A percentile compares a stretch with the other conserved stretches of the same genome.
Conservation (phyloP, 331 rosid genomes). For the Erythrophleum ivorense region DNA sequence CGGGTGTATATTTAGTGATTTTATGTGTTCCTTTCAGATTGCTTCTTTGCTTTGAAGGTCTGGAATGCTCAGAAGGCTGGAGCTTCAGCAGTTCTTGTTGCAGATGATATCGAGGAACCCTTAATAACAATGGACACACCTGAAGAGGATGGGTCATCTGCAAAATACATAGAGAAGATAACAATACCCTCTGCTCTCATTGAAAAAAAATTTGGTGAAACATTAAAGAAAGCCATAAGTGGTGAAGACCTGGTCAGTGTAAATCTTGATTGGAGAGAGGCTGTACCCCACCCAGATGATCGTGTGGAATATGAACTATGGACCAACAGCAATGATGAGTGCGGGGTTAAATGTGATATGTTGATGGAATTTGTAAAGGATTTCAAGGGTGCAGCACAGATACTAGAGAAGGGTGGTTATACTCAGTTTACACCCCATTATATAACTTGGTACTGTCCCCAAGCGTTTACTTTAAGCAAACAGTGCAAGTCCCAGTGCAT, state of each 20-base stretch:
- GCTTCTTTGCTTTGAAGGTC: slow-evolving; percentile 96
- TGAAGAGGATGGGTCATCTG: slow-evolving; percentile 78
- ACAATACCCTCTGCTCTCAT: slow-evolving; percentile 98
- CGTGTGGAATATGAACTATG: slow-evolving; percentile 98
- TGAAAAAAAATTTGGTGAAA: slow-evolving; percentile 79
- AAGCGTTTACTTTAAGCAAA: slow-evolving; percentile 91
- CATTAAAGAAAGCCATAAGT: slow-evolving; percentile 68
- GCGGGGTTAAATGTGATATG: slow-evolving; percentile 98
- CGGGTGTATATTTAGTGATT: slow-evolving; percentile 15
- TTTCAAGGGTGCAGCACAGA: slow-evolving; percentile 98
- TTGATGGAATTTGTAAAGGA: slow-evolving; percentile 94
- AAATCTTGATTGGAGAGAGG: slow-evolving; percentile 99
- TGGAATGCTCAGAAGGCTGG: slow-evolving; percentile 99
- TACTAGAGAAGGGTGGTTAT: slow-evolving; percentile 96
- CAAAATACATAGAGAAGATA: slow-evolving; percentile 87
- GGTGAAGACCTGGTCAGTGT: slow-evolving; percentile 91
- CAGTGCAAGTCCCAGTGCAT: slow-evolving; percentile 99
- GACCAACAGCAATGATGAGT: slow-evolving; percentile 99
- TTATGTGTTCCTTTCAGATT: slow-evolving; percentile 63
- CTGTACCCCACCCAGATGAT: slow-evolving; percentile 98
- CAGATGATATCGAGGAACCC: slow-evolving; percentile 81
- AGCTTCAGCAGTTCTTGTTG: slow-evolving; percentile 98
- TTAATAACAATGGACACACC: slow-evolving; percentile 98
- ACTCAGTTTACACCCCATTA: slow-evolving; percentile 96
- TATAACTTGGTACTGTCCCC: slow-evolving; percentile 99